phyloP scores from a whole-genome alignment of 208 protist species.

The Leptomonas pyrrhocoris region DNA sequence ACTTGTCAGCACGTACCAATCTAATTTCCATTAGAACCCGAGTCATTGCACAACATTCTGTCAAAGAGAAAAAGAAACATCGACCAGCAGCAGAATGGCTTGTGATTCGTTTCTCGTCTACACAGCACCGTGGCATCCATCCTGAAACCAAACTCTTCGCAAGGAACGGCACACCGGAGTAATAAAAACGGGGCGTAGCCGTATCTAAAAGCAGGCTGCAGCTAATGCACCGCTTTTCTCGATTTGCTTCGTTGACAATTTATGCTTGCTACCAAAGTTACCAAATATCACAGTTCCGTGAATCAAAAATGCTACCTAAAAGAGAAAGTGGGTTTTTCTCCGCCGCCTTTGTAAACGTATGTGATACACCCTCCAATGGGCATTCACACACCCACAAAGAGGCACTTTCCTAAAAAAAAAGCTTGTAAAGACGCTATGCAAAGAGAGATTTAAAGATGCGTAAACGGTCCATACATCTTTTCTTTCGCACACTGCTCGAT shows the following conservation, averaged over 20 bases:
- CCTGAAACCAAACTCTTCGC: too few relatives aligned
- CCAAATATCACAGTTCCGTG: conserved; percentile 17
- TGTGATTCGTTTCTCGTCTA: too few relatives aligned
- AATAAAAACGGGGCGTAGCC: background rate
- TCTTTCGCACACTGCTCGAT: conserved; percentile 4
- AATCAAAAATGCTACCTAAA: conserved; percentile 24
- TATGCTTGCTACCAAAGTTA: conserved; percentile 19
- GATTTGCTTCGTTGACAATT: conserved; percentile 11
- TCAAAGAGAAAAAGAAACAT: too few relatives aligned
- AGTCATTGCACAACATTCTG: too few relatives aligned
- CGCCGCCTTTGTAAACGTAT: background rate
- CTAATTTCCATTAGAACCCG: too few relatives aligned
- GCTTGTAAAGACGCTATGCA: conserved; percentile 20
- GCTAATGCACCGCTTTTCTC: background rate
- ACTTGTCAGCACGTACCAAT: too few relatives aligned
- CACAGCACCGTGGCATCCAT: too few relatives aligned
- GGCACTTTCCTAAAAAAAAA: conserved; percentile 19
- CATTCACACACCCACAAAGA: background rate
- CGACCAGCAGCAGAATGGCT: too few relatives aligned
- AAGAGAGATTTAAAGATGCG: conserved; percentile 18
- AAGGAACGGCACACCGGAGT: background rate
- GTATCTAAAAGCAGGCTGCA: background rate
- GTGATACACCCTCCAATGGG: background rate
- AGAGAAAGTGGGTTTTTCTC: background rate
- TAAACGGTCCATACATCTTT: background rate